These are phyloP conservation scores for Rhodotorula sp. DNA, from an alignment of 1,284 basidiomycete species.

Conservation along the genomic window DNA sequence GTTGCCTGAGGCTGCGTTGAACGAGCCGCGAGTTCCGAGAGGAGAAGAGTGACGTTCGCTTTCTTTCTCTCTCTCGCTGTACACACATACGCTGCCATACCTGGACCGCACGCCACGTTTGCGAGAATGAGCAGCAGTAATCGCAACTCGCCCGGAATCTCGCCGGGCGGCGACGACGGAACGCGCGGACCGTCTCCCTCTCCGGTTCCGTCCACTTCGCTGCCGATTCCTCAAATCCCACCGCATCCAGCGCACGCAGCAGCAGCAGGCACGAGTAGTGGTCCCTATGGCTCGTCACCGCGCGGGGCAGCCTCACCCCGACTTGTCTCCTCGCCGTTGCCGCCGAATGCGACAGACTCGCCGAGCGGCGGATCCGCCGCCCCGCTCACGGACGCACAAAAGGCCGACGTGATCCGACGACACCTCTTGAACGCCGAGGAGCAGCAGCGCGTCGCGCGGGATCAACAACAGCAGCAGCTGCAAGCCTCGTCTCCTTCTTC, in stretches of 20 bases:
- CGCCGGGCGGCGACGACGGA: too few relatives aligned
- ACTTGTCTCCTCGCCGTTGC: neutral
- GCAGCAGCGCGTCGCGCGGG: slow-evolving; percentile 48
- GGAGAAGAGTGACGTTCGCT: neutral
- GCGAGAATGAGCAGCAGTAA: too few relatives aligned
- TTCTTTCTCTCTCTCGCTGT: neutral
- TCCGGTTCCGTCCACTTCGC: neutral
- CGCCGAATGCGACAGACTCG: slow-evolving; percentile 7
- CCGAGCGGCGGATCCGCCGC: neutral
- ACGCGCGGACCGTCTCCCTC: neutral
- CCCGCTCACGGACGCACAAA: slow-evolving; percentile 67
- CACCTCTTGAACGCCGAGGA: slow-evolving; percentile 78
- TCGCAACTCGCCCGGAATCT: too few relatives aligned
- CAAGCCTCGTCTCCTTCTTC: slow-evolving; percentile 28
- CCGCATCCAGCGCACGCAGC: neutral
- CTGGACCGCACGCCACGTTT: too few relatives aligned
- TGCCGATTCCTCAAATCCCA: slow-evolving; percentile 10
- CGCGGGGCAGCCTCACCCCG: neutral
- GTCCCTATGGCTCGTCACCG: neutral
- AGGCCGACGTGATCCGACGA: slow-evolving; percentile 71
- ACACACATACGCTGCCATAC: neutral
- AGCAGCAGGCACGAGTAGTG: neutral
- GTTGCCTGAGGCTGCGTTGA: neutral
- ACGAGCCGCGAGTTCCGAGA: neutral
- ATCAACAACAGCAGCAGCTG: slow-evolving; percentile 14